phyloP scores from a whole-genome alignment of 441 rosid species.

The Syzygium syzygioides region DNA sequence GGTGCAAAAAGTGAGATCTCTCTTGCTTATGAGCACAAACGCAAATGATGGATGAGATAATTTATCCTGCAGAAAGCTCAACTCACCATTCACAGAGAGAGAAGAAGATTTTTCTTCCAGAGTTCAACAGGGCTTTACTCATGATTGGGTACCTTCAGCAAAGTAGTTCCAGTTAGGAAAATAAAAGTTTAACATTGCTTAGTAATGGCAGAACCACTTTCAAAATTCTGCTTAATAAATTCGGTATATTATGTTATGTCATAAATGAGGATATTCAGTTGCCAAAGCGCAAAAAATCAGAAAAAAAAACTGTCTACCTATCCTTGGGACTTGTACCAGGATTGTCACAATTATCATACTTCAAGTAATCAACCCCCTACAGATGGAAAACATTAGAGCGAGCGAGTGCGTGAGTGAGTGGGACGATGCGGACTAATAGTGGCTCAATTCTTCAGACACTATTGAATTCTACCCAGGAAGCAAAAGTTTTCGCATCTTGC shows the following conservation, averaged over 20 bases:
- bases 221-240: not conserved
- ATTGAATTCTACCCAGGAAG: conserved; percentile 39
- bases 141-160: conserved; percentile 36
- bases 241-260: not conserved
- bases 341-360: conserved; percentile 54
- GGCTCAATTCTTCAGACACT: not conserved
- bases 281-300: not conserved
- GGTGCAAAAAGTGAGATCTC: not conserved
- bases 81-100: conserved; percentile 63
- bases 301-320: conserved; percentile 11
- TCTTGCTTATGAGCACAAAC: not conserved
- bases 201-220: not conserved
- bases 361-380: conserved; percentile 64
- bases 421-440: not conserved
- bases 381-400: not conserved
- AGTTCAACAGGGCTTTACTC: conserved; percentile 43
- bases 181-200: not conserved
- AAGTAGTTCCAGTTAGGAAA: not conserved
- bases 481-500: conserved; percentile 61
- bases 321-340: conserved; percentile 39
- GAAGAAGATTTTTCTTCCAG: conserved; percentile 45
- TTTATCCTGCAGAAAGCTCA: not conserved
- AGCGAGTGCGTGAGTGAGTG: fast-evolving
- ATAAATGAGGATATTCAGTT: not conserved
- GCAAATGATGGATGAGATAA: not conserved